Percentiles rank a stretch among this genome's conserved stretches.
Conservation (phyloP, 192 early-diverging fungal species). For the Coemansia sp. region DNA sequence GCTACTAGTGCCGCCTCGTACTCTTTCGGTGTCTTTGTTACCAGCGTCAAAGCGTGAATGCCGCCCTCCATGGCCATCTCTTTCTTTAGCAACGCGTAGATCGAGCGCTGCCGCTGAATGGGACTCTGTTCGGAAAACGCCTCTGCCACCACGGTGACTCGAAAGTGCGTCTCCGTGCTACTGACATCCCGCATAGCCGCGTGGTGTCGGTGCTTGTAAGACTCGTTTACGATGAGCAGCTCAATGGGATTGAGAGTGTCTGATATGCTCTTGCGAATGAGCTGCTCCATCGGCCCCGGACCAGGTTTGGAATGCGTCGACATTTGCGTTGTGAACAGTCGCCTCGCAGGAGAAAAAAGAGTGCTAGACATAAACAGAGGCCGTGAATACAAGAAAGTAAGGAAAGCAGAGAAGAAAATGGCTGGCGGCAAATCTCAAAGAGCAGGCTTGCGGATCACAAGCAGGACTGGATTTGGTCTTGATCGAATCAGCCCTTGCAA, state of each 20-base stretch:
- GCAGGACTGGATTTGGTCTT: neutral
- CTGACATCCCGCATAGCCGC: slow-evolving; percentile 79
- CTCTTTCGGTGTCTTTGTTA: slow-evolving; percentile 74
- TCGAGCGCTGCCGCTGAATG: slow-evolving; percentile 65
- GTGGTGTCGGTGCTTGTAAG: slow-evolving; percentile 76
- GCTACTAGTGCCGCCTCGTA: neutral
- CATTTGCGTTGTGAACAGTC: neutral
- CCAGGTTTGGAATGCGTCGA: neutral
- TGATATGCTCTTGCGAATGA: slow-evolving; percentile 25
- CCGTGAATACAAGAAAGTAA: neutral
- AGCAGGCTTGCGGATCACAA: neutral
- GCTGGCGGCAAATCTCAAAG: neutral
- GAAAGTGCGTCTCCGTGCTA: slow-evolving; percentile 82
- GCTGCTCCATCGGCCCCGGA: slow-evolving; percentile 18
- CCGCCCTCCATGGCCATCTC: slow-evolving; percentile 73
- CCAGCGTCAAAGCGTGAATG: slow-evolving; percentile 75
- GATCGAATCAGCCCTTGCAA: neutral
- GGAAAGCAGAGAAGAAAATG: neutral
- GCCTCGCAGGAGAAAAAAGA: neutral
- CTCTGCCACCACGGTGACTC: slow-evolving; percentile 69
- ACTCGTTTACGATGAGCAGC: slow-evolving; percentile 78
- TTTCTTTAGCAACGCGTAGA: slow-evolving; percentile 61
- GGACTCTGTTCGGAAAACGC: slow-evolving; percentile 51
- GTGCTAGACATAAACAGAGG: neutral
- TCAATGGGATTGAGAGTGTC: slow-evolving; percentile 56